Evolutionary conservation across 805 yeast genomes (phyloP).

Genomic region (Saturnispora sanitii): DNA sequence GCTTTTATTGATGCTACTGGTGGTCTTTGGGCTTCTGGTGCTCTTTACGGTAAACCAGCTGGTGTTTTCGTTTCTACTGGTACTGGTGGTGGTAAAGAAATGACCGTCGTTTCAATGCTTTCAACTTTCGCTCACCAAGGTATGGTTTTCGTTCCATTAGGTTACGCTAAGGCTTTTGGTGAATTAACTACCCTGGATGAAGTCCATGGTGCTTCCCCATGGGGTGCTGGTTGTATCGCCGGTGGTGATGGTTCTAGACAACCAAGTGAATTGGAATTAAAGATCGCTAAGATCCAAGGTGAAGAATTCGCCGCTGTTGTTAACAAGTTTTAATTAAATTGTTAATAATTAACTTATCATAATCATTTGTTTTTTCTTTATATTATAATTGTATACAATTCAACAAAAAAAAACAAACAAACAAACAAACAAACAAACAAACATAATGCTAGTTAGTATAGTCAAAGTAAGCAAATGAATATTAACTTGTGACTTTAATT

Average conservation of each 20-base stretch:
- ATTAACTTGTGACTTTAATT: no score
- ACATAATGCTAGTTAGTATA: no score
- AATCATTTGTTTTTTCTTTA: neutral
- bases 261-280: constrained; percentile 54
- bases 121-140: constrained; percentile 72
- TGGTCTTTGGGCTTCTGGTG: constrained; percentile 69
- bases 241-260: constrained; percentile 69
- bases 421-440: neutral
- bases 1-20: constrained; percentile 74
- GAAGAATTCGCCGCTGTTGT: constrained; percentile 44
- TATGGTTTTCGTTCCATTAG: constrained; percentile 69
- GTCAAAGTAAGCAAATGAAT: no score
- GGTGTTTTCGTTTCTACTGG: constrained; percentile 70
- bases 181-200: constrained; percentile 48
- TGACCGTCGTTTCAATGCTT: constrained; percentile 53
- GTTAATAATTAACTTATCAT: neutral
- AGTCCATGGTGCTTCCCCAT: constrained; percentile 73
- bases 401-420: no score
- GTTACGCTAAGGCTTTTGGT: constrained; percentile 50
- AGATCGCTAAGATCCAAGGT: constrained; percentile 61
- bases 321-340: constrained; percentile 3
- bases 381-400: neutral
- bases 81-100: constrained; percentile 81
- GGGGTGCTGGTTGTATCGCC: constrained; percentile 81
- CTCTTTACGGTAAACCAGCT: constrained; percentile 62